Evolutionary conservation across 2,329 filamentous ascomycete species (phyloP).

Genomic region (Lachnellula hyalina): DNA sequence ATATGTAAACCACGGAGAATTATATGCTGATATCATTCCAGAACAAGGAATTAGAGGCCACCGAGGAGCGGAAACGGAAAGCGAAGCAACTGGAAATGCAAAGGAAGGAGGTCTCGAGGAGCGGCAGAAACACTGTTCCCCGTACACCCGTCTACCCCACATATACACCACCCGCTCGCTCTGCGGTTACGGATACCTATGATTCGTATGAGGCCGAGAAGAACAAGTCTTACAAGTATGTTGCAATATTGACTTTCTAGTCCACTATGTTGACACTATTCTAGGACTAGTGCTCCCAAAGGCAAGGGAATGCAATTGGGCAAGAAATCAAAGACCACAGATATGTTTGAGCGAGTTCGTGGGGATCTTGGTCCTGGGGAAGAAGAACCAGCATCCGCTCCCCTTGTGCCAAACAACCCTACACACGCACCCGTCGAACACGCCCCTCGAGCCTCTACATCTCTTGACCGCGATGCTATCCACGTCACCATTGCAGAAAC

Average conservation of each 20-base stretch:
- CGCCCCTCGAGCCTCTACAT: slow-evolving; percentile 57
- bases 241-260: slow-evolving; percentile 5
- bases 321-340: slow-evolving; percentile 96
- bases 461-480: slow-evolving; percentile 75
- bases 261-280: background rate
- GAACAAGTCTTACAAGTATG: slow-evolving; percentile 84
- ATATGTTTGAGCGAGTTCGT: slow-evolving; percentile 94
- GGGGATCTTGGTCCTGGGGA: slow-evolving; percentile 84
- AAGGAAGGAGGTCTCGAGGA: slow-evolving; percentile 88
- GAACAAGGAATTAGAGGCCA: slow-evolving; percentile 98
- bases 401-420: slow-evolving; percentile 55
- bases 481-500: slow-evolving; percentile 83
- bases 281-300: slow-evolving; percentile 61
- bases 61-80: slow-evolving; percentile 96
- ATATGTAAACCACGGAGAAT: background rate
- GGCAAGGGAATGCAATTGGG: slow-evolving; percentile 99
- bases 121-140: slow-evolving; percentile 59
- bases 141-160: slow-evolving; percentile 81
- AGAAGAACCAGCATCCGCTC: slow-evolving; percentile 59
- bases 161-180: slow-evolving; percentile 75
- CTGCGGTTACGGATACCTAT: slow-evolving; percentile 74
- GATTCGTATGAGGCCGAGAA: slow-evolving; percentile 96
- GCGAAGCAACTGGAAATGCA: slow-evolving; percentile 99
- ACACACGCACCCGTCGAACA: slow-evolving; percentile 48
- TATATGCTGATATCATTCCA: slow-evolving; percentile 37